Evolutionary conservation across 768 basidiomycete genomes (phyloP), one percentile per base, ranked within the genome.

Genomic region (Pluteus cervinus): DNA sequence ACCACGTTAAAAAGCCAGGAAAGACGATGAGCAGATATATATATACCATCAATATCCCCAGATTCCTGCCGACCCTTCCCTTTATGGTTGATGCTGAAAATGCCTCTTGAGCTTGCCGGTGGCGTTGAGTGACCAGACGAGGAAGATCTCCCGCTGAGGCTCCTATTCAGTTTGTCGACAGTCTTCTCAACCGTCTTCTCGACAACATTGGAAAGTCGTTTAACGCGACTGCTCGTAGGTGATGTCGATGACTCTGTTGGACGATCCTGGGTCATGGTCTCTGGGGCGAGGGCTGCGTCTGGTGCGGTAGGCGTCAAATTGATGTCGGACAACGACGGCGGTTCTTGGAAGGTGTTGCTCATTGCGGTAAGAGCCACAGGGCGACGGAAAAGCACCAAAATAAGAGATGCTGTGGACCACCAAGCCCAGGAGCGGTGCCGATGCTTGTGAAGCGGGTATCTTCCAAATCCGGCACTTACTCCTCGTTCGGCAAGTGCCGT

Each of bases 161-260:
- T 82, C 50, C 69, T 68, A 43, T 79, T 76, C 21, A 88, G 65
- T 43, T 69, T 81, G 48, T 79, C 77, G 38, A 78, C 78, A 0
- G 80, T 80, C 60, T 64, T 67, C 48, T 68, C 69, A n/a, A 71
- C 54, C 0, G 59, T 55, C 48, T 56, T 71, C 48, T 66, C 69
- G 29, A 75, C 69, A 14, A 59, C 69, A 29, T 52, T 60, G 29
- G 69, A 73, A 21, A 73, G 54, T 37, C 73, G 73, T 56, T 75
- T 75, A 36, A 72, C 69, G 47, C 71, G 68, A 51, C 70, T 68
- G 25, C 58, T 60, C 21, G 65, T 61, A 22, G 58, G 49, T 17
- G 58, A 50, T 17, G 46, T 34, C 41, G 55, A 50, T 17, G 47
- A 33, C 33, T 55, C 46, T 39, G 47, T 58, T 10, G 33, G 38